phyloP scores from a whole-genome alignment of 2,329 filamentous ascomycete genomes.

The Aspergillus sp. region DNA sequence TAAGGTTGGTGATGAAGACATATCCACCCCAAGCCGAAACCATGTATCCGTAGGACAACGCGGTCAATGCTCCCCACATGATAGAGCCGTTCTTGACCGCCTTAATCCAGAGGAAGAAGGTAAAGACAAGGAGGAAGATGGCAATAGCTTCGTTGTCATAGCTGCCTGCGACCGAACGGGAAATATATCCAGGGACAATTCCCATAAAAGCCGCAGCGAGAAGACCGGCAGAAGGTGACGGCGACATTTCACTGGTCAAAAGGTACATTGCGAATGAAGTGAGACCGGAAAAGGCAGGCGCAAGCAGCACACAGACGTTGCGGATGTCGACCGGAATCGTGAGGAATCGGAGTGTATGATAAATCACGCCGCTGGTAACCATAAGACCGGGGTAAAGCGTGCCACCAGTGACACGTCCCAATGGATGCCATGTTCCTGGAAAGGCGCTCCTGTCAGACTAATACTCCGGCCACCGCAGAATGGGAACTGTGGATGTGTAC shows the following conservation, averaged over 20 bases:
- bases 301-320: slow-evolving; percentile 95
- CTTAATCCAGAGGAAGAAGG: slow-evolving; percentile 99
- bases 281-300: slow-evolving; percentile 85
- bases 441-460: too few species aligned
- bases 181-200: slow-evolving; percentile 95
- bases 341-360: slow-evolving; percentile 81
- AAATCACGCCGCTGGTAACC: slow-evolving; percentile 97
- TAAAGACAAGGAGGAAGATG: slow-evolving; percentile 96
- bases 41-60: slow-evolving; percentile 99
- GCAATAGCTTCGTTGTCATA: slow-evolving; percentile 99
- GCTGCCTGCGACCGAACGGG: slow-evolving; percentile 90
- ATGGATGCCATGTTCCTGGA: slow-evolving; percentile 88
- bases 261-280: slow-evolving; percentile 91
- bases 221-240: slow-evolving; percentile 88
- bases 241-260: slow-evolving; percentile 92
- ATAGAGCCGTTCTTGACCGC: slow-evolving; percentile 92
- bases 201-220: slow-evolving; percentile 95
- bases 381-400: slow-evolving; percentile 98
- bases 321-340: slow-evolving; percentile 94
- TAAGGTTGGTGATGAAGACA: slow-evolving; percentile 96
- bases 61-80: slow-evolving; percentile 90
- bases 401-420: slow-evolving; percentile 94
- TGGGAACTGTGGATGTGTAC: too few species aligned
- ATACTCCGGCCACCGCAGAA: too few species aligned
- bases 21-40: slow-evolving; percentile 99